These are phyloP conservation scores for Trichomonas gallinae DNA, from an alignment of 208 protist genomes.

Conservation along the genomic window DNA sequence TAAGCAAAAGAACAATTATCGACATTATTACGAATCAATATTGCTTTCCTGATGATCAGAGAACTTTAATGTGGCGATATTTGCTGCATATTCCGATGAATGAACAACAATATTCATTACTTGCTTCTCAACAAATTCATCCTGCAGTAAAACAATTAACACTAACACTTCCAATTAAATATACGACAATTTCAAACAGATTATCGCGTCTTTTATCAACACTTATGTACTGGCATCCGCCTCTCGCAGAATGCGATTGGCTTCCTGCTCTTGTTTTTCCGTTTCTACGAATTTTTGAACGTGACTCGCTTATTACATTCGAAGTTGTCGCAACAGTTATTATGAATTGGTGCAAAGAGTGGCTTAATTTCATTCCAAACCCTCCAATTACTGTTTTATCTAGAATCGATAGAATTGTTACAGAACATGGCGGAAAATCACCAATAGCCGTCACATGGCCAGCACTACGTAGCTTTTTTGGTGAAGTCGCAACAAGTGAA, in stretches of 20 bases:
- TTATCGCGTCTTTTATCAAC: conserved; percentile 14
- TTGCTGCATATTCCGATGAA: conserved; percentile 28
- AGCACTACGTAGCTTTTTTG: not conserved
- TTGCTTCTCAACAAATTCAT: conserved; percentile 13
- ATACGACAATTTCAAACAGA: conserved; percentile 15
- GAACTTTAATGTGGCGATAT: conserved; percentile 28
- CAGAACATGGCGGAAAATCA: not conserved
- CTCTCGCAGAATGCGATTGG: conserved; percentile 27
- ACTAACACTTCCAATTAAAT: conserved; percentile 15
- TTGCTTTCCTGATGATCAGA: conserved; percentile 25
- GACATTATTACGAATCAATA: not conserved
- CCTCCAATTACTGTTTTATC: conserved; percentile 24
- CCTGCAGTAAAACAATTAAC: conserved; percentile 7
- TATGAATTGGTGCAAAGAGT: conserved; percentile 28
- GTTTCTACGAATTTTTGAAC: conserved; percentile 22
- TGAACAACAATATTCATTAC: conserved; percentile 1
- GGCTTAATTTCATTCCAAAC: conserved; percentile 31
- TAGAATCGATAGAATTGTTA: not conserved
- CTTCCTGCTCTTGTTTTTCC: conserved; percentile 27
- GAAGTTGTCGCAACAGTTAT: conserved; percentile 24
- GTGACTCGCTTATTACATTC: conserved; percentile 25
- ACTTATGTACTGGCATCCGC: conserved; percentile 26
- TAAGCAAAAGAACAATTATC: not conserved
- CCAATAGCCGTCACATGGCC: not conserved
- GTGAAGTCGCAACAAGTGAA: conserved; percentile 7